Evolutionary conservation across 225 moss, liverwort and hornwort genomes (phyloP), one percentile per base, ranked within the genome.

Genomic region (Sphagnum contortum): DNA sequence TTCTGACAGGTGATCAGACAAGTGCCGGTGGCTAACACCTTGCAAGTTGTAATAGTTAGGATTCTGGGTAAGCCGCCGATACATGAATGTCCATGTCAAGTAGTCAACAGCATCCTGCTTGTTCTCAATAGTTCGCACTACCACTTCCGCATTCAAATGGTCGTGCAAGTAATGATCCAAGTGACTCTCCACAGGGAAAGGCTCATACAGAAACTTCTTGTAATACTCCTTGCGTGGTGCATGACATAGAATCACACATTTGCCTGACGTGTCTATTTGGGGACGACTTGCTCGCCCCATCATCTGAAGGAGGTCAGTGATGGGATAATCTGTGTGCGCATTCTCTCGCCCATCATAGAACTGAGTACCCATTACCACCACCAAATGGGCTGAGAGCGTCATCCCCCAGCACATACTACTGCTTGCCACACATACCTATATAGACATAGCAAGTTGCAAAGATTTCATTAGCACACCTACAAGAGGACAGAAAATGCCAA

Each of bases 401-500:
- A 94, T 91, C 64, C 94, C 94, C 94, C 94, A 94, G 75, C 94
- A 94, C 87, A 91, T 87, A 64, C 89, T 94, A 66, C 94, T 94
- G 68, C 89, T 91, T 59, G 91, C 89, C 46, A 94, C 94, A 83
- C 91, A 91, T 54, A 94, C 89, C 80, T 84, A 75, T 46, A 48
- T 62, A 71, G 58, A 44, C 45, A 53, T 66, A 76, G 52, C 9
- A 5, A 52, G 52, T 52, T 52, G 52, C 52, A 5, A 52, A 52
- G 52, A 29, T 29, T 29, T 29, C 29, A 29, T 29, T 29, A 29
- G 29, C 29, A 29, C 29, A 29, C 29, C 29, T 29, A 29, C 29
- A 29, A 29, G 29, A 29, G 29, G 29, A 29, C 29, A 29, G 29
- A 29, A 29, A 1, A 0, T 29, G 29, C 29, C 29, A 29, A 29